These are phyloP conservation scores for Dactylellina drechsleri DNA, from an alignment of 2,329 filamentous ascomycete genomes.

Conservation along the genomic window DNA sequence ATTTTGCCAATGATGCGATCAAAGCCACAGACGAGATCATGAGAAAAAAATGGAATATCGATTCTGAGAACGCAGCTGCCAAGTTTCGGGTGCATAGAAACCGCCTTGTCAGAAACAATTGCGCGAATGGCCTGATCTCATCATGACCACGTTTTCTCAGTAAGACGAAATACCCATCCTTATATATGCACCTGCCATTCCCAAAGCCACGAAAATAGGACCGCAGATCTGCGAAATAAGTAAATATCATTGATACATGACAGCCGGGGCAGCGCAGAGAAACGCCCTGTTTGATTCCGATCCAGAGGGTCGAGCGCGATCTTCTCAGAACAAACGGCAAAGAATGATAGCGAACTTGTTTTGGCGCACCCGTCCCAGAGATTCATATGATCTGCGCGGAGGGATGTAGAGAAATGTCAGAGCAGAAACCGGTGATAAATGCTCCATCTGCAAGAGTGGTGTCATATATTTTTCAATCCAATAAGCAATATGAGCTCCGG, in stretches of 20 bases:
- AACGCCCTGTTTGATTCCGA: conserved; percentile 22
- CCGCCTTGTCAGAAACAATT: background rate
- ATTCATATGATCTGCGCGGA: conserved; percentile 7
- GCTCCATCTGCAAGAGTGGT: conserved; percentile 54
- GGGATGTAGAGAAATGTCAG: conserved; percentile 18
- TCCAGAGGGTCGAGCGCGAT: conserved; percentile 39
- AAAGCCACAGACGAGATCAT: background rate
- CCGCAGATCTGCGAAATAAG: conserved; percentile 1
- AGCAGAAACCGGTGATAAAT: conserved; percentile 20
- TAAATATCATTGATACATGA: background rate
- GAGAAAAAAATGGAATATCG: conserved; percentile 6
- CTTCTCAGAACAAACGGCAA: conserved; percentile 16
- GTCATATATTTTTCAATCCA: conserved; percentile 35
- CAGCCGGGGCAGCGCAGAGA: background rate
- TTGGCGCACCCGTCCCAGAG: conserved; percentile 29
- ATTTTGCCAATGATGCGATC: conserved; percentile 1
- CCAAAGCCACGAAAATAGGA: too few species aligned
- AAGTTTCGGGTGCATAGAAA: conserved; percentile 20
- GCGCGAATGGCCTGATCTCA: conserved; percentile 33
- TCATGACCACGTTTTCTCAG: conserved; percentile 5
- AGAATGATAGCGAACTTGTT: conserved; percentile 11
- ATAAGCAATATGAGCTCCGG: background rate
- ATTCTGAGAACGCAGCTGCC: conserved; percentile 2
- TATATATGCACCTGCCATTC: background rate
- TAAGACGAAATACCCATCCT: background rate